These are phyloP conservation scores for Botrytis pseudocinerea DNA, from an alignment of 2,329 filamentous ascomycete species.

Conservation along the genomic window DNA sequence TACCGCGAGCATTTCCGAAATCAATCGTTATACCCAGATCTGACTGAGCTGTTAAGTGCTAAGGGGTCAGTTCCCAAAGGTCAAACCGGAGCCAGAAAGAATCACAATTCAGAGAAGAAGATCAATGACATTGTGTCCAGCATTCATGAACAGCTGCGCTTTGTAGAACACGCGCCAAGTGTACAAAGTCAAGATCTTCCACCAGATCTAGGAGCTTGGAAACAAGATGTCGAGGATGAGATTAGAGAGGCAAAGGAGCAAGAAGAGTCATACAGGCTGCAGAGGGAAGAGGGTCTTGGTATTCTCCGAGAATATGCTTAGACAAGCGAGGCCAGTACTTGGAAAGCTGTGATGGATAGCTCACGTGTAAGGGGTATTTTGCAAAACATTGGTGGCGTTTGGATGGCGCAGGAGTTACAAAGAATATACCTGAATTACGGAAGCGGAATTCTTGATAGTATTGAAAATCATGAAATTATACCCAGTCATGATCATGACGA, in stretches of 20 bases:
- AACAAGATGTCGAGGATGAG: conserved; percentile 68
- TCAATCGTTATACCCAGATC: conserved; percentile 81
- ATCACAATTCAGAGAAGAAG: conserved; percentile 77
- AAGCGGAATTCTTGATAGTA: neutral
- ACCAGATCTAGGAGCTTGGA: conserved; percentile 67
- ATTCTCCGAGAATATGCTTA: conserved; percentile 52
- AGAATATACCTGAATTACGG: conserved; percentile 6
- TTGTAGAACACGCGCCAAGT: conserved; percentile 81
- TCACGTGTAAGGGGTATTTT: neutral
- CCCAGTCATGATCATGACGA: neutral
- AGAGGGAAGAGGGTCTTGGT: conserved; percentile 59
- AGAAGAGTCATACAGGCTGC: conserved; percentile 54
- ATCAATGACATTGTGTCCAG: conserved; percentile 74
- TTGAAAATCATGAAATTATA: neutral
- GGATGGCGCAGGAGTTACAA: conserved; percentile 16
- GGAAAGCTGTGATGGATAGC: neutral
- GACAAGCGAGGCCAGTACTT: neutral
- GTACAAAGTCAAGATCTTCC: conserved; percentile 82
- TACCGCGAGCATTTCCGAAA: conserved; percentile 88
- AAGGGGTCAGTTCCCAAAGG: neutral
- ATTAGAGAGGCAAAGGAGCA: conserved; percentile 64
- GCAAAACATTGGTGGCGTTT: conserved; percentile 11
- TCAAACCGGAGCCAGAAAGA: conserved; percentile 52
- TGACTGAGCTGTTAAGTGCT: conserved; percentile 71
- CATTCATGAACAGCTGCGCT: conserved; percentile 81